phyloP scores from a whole-genome alignment of 2,329 filamentous ascomycete genomes.

The Sphaerulina vaccinii region DNA sequence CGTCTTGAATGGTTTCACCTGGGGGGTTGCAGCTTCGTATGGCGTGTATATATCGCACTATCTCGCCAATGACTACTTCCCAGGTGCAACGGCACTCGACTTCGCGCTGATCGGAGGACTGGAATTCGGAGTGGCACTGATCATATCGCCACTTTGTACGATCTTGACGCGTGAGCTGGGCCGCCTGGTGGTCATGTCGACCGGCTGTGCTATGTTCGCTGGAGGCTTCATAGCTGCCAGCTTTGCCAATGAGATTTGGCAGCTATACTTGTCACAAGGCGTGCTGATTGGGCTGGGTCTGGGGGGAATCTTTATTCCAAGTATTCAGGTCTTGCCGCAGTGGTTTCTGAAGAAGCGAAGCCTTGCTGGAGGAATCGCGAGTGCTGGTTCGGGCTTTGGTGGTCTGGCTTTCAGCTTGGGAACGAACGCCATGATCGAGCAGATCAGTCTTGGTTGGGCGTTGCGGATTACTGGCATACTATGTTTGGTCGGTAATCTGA shows the following conservation, averaged over 20 bases:
- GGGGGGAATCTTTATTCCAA: slow-evolving; percentile 43
- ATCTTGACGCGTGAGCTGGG: slow-evolving; percentile 32
- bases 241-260: slow-evolving; percentile 42
- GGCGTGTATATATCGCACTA: slow-evolving; percentile 49
- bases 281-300: slow-evolving; percentile 43
- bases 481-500: slow-evolving; percentile 32
- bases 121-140: slow-evolving; percentile 39
- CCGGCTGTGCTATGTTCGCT: slow-evolving; percentile 38
- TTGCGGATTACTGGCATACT: slow-evolving; percentile 42
- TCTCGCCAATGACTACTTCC: slow-evolving; percentile 39
- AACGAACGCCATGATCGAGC: slow-evolving; percentile 40
- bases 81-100: slow-evolving; percentile 38
- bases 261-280: slow-evolving; percentile 45
- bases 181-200: slow-evolving; percentile 33
- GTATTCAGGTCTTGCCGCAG: slow-evolving; percentile 41
- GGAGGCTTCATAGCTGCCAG: slow-evolving; percentile 40
- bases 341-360: slow-evolving; percentile 44
- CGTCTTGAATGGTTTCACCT: slow-evolving; percentile 36
- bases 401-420: slow-evolving; percentile 41
- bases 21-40: slow-evolving; percentile 39
- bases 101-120: slow-evolving; percentile 46
- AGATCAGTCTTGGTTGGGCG: slow-evolving; percentile 42
- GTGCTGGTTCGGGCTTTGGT: slow-evolving; percentile 44
- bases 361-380: slow-evolving; percentile 44
- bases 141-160: slow-evolving; percentile 39